These are phyloP conservation scores for Phyllosticta paracitricarpa DNA, from an alignment of 2,329 filamentous ascomycete genomes.

Conservation along the genomic window DNA sequence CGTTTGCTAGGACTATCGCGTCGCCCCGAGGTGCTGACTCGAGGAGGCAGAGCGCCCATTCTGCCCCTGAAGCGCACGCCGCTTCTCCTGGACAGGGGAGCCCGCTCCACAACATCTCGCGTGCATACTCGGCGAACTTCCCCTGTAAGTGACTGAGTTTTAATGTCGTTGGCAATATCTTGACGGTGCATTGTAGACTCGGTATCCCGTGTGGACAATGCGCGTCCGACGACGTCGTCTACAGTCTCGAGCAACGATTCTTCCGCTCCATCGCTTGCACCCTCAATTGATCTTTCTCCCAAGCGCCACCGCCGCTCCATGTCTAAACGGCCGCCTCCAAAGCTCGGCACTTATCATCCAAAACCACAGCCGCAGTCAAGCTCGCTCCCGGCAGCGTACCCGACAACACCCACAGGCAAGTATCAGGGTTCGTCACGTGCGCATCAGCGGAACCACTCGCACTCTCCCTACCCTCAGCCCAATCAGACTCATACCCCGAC, in stretches of 20 bases:
- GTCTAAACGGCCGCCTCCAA: slow-evolving; percentile 22
- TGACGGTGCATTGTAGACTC: neutral
- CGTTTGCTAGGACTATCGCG: neutral
- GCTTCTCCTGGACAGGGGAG: slow-evolving; percentile 14
- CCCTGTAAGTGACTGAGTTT: neutral
- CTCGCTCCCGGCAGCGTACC: neutral
- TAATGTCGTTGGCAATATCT: neutral
- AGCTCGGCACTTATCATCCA: slow-evolving; percentile 19
- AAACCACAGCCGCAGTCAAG: slow-evolving; percentile 12
- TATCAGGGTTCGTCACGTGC: slow-evolving; percentile 15
- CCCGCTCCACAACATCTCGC: neutral
- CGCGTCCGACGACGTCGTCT: slow-evolving; percentile 20
- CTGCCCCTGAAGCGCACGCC: slow-evolving; percentile 24
- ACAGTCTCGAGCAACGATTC: slow-evolving; percentile 18
- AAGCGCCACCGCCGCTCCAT: slow-evolving; percentile 27
- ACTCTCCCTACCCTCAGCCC: slow-evolving; percentile 5
- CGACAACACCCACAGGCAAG: slow-evolving; percentile 22
- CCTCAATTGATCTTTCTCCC: slow-evolving; percentile 23
- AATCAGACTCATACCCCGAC: neutral
- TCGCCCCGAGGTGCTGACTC: slow-evolving; percentile 2
- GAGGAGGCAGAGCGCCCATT: slow-evolving; percentile 26
- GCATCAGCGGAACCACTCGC: slow-evolving; percentile 13
- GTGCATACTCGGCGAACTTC: neutral
- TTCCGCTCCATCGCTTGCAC: slow-evolving; percentile 20
- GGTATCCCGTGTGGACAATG: slow-evolving; percentile 12